Conservation (phyloP, 1,284 basidiomycete genomes). For the Trametes sp. region DNA sequence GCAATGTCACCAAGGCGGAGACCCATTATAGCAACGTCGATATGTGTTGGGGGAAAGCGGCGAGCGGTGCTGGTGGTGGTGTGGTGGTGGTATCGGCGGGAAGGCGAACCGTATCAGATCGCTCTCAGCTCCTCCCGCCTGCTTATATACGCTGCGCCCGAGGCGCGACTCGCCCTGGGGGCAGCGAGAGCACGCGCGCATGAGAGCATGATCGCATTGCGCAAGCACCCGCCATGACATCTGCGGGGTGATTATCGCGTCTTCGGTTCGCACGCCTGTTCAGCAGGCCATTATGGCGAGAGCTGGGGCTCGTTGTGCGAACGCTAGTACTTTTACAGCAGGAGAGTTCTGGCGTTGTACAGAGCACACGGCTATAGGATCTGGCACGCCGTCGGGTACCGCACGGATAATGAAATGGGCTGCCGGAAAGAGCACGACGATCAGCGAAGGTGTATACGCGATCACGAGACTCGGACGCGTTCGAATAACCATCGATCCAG, state of each 20-base stretch:
- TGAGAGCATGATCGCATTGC: conserved; percentile 21
- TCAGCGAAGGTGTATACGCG: conserved; percentile 18
- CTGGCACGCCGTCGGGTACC: not conserved
- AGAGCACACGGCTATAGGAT: not conserved
- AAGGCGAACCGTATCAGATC: conserved; percentile 9
- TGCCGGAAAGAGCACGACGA: conserved; percentile 17
- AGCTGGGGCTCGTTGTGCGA: not conserved
- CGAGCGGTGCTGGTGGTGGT: too few species aligned
- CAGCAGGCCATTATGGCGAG: conserved; percentile 9
- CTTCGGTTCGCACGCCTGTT: conserved; percentile 54
- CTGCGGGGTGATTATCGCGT: conserved; percentile 47
- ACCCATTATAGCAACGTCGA: conserved; percentile 21
- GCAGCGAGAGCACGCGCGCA: conserved; percentile 1
- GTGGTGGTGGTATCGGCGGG: not conserved
- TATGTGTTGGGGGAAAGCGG: not conserved
- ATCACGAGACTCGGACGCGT: conserved; percentile 26
- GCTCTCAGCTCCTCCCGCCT: conserved; percentile 11
- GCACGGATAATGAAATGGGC: conserved; percentile 4
- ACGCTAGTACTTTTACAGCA: conserved; percentile 16
- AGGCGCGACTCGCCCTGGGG: not conserved
- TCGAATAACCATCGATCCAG: too few species aligned
- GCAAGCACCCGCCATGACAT: conserved; percentile 17
- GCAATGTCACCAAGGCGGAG: conserved; percentile 82
- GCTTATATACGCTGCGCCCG: conserved; percentile 29
- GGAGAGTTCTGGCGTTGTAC: not conserved